These are phyloP conservation scores for Aurinia saxatilis DNA, from an alignment of 345 rosid species.

Conservation along the genomic window DNA sequence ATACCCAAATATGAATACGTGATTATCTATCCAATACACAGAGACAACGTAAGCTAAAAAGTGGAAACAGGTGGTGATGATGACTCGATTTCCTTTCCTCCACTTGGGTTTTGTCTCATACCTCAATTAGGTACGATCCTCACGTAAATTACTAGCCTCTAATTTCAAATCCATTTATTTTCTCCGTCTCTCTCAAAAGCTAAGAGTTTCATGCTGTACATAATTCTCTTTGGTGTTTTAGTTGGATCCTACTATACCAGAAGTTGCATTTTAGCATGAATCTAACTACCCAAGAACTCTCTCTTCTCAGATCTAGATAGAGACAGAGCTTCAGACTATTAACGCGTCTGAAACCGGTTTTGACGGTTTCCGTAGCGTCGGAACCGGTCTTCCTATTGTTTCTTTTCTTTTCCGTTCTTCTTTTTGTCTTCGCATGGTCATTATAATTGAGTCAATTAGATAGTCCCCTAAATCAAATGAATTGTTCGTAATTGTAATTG, in stretches of 20 bases:
- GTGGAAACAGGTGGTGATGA: conserved; percentile 20
- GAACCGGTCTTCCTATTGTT: too few relatives aligned
- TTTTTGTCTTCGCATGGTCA: too few relatives aligned
- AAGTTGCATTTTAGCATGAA: neutral
- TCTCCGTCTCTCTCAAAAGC: neutral
- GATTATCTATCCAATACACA: neutral
- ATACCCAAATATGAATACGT: too few relatives aligned
- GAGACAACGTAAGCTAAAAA: conserved; percentile 11
- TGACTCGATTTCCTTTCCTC: conserved; percentile 5
- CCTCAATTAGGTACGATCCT: too few relatives aligned
- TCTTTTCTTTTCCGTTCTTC: too few relatives aligned
- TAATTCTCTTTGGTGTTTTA: neutral
- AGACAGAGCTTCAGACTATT: too few relatives aligned
- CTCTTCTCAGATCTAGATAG: too few relatives aligned
- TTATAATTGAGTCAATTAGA: too few relatives aligned
- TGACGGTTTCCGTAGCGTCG: too few relatives aligned
- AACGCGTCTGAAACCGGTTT: too few relatives aligned
- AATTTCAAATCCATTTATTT: neutral
- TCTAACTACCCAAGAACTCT: neutral
- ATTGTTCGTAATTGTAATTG: too few relatives aligned
- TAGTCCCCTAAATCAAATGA: too few relatives aligned
- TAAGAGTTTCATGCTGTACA: neutral
- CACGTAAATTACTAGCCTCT: neutral
- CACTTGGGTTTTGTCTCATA: neutral
- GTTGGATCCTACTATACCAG: neutral